A percentile compares a stretch with the other conserved stretches of the same genome.
These are phyloP conservation scores for Dichotomocladium elegans DNA, from an alignment of 371 early-diverging fungal genomes.

Conservation along the genomic window DNA sequence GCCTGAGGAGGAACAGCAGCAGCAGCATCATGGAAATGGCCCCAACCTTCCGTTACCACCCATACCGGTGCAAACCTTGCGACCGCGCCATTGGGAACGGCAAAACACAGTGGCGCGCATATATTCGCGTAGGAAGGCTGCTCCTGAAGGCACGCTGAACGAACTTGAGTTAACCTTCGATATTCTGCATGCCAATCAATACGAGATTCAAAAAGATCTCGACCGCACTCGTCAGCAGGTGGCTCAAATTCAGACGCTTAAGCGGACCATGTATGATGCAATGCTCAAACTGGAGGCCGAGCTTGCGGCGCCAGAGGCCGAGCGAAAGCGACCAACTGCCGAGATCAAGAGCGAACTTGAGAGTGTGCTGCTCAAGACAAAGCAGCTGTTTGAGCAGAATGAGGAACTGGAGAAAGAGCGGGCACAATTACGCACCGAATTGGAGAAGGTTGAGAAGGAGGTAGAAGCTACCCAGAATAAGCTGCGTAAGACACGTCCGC, in stretches of 20 bases:
- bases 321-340: slow-evolving; percentile 1
- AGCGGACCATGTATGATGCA: slow-evolving; percentile 50
- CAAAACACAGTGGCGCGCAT: slow-evolving; percentile 14
- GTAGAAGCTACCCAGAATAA: slow-evolving; percentile 31
- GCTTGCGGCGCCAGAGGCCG: neutral
- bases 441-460: slow-evolving; percentile 24
- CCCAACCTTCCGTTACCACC: neutral
- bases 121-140: slow-evolving; percentile 2
- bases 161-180: slow-evolving; percentile 57
- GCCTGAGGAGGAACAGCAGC: slow-evolving; percentile 14
- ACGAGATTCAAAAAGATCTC: slow-evolving; percentile 56
- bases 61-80: neutral
- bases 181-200: slow-evolving; percentile 50
- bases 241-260: slow-evolving; percentile 32
- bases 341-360: slow-evolving; percentile 24
- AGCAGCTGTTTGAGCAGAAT: slow-evolving; percentile 33
- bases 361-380: slow-evolving; percentile 26
- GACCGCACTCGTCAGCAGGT: slow-evolving; percentile 38
- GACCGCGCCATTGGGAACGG: slow-evolving; percentile 9
- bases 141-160: slow-evolving; percentile 28
- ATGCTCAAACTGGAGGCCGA: slow-evolving; percentile 44
- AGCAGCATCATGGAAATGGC: neutral
- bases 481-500: slow-evolving; percentile 48
- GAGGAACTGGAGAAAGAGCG: slow-evolving; percentile 22
- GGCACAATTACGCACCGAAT: slow-evolving; percentile 28